Conservation (phyloP, 371 early-diverging fungal genomes). For the Choanephora cucurbitarum region DNA sequence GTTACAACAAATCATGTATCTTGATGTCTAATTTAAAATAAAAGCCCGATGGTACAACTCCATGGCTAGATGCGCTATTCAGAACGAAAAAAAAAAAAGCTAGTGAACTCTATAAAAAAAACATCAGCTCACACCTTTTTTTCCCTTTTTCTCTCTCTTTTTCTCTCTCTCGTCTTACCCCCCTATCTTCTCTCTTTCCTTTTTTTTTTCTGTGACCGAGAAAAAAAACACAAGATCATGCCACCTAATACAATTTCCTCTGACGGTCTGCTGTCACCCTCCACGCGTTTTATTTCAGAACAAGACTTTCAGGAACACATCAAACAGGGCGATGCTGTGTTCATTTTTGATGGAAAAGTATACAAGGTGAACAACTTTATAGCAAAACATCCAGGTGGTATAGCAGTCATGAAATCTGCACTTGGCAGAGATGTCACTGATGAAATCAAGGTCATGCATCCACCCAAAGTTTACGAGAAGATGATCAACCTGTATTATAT, state of each 20-base stretch:
- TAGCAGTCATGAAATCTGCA: slow-evolving; percentile 80
- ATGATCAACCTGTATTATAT: slow-evolving; percentile 76
- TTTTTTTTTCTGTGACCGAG: not conserved
- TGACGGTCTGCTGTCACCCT: slow-evolving; percentile 7
- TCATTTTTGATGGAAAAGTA: slow-evolving; percentile 79
- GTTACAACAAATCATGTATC: too few species aligned
- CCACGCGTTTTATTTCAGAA: slow-evolving; percentile 31
- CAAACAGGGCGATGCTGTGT: slow-evolving; percentile 66
- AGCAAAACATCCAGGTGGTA: slow-evolving; percentile 91
- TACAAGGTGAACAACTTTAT: slow-evolving; percentile 85
- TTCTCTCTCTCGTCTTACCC: too few species aligned
- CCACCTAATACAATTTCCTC: slow-evolving; percentile 15
- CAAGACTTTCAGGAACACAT: slow-evolving; percentile 48
- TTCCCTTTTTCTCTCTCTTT: not conserved
- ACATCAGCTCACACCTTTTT: not conserved
- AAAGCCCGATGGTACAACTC: too few species aligned
- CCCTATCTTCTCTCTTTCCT: slow-evolving; percentile 1
- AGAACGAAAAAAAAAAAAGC: too few species aligned
- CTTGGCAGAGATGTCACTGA: slow-evolving; percentile 93
- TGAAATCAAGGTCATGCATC: slow-evolving; percentile 87
- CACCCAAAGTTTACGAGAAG: slow-evolving; percentile 73
- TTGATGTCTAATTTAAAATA: too few species aligned
- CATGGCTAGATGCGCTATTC: too few species aligned
- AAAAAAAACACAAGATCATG: not conserved
- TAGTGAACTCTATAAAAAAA: too few species aligned